Conservation (phyloP, 208 protist genomes). For the Angomonas ambiguus region DNA sequence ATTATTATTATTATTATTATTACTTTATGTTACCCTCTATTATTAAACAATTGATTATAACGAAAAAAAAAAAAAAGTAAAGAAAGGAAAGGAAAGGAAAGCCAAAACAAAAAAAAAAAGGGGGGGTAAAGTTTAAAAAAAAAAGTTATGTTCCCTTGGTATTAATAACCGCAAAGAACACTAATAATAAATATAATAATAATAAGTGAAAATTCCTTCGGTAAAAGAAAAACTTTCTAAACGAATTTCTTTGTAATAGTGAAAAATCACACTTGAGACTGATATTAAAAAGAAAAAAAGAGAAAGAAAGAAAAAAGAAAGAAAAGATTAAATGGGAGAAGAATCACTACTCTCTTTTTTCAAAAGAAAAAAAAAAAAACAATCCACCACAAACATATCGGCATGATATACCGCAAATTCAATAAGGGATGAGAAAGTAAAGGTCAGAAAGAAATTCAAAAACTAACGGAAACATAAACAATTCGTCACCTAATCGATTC, state of each 20-base stretch:
- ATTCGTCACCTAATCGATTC: background rate
- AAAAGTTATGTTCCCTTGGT: background rate
- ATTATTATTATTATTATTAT: slow-evolving; percentile 3
- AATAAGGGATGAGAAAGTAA: background rate
- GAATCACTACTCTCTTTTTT: background rate
- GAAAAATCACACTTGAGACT: too few species aligned
- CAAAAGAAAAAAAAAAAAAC: background rate
- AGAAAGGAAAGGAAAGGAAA: background rate
- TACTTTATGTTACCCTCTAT: background rate
- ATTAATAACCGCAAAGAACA: slow-evolving; percentile 4
- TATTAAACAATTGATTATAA: background rate
- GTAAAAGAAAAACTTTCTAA: too few species aligned
- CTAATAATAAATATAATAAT: slow-evolving; percentile 4
- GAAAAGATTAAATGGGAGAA: background rate
- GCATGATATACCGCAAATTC: too few species aligned
- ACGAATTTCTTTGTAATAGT: too few species aligned
- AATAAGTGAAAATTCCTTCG: background rate
- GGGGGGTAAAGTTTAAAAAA: background rate
- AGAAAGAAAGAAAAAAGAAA: background rate
- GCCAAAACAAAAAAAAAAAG: background rate
- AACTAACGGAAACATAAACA: slow-evolving; percentile 11
- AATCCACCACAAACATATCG: background rate
- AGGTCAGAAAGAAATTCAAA: background rate
- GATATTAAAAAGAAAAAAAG: background rate
- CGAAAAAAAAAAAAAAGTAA: background rate